Evolutionary conservation across 345 rosid species (phyloP).

Genomic region (Eucalyptus pauciflora): DNA sequence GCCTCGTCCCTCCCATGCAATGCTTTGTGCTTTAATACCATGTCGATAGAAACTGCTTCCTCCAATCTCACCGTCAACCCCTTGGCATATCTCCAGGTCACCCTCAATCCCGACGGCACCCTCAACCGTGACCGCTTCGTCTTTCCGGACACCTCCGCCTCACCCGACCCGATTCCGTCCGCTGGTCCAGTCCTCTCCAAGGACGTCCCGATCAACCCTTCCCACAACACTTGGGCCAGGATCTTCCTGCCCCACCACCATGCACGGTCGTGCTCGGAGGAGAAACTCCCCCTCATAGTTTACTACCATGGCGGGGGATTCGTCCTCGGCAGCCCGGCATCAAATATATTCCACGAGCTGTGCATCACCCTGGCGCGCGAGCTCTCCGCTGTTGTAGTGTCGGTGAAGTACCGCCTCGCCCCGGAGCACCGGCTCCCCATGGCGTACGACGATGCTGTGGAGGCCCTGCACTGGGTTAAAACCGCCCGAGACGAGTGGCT

Average conservation of each 20-base stretch:
- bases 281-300: constrained; percentile 44
- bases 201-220: constrained; percentile 17
- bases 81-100: constrained; percentile 9
- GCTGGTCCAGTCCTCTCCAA: constrained; percentile 9
- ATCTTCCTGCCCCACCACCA: constrained; percentile 9
- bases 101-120: constrained; percentile 19
- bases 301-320: constrained; percentile 67
- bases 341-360: constrained; percentile 1
- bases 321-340: constrained; percentile 20
- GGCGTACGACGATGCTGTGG: constrained; percentile 52
- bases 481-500: constrained; percentile 23
- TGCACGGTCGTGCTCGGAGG: not conserved
- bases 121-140: not conserved
- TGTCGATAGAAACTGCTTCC: not conserved
- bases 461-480: constrained; percentile 26
- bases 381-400: constrained; percentile 22
- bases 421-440: constrained; percentile 65
- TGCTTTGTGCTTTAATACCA: not conserved
- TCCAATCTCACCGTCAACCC: constrained; percentile 2
- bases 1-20: not conserved
- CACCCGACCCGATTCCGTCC: constrained; percentile 1
- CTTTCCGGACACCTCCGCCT: not conserved
- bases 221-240: constrained; percentile 14
- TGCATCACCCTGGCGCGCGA: constrained; percentile 14
- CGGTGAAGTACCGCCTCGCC: constrained; percentile 41